Evolutionary conservation across 169 alveolate genomes (phyloP).

Genomic region (Plasmodium billcollinsi): DNA sequence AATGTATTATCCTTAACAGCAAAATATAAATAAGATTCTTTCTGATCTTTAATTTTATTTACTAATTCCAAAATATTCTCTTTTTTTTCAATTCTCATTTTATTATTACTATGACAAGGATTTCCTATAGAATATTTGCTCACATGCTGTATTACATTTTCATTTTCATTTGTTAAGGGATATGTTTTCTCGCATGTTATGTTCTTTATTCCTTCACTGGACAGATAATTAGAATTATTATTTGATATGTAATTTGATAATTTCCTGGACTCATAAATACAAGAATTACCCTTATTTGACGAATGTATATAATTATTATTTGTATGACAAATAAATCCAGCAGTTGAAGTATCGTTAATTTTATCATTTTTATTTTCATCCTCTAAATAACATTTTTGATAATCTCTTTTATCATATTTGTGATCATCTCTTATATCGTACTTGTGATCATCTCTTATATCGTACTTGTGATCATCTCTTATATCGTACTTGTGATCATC

Average conservation of each 20-base stretch:
- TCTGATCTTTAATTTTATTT: slow-evolving; percentile 47
- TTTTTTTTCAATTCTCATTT: background rate
- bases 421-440: too few species aligned
- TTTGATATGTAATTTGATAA: background rate
- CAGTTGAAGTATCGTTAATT: background rate
- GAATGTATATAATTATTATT: background rate
- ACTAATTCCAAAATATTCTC: slow-evolving; percentile 10
- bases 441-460: too few species aligned
- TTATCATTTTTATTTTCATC: background rate
- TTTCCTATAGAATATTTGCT: background rate
- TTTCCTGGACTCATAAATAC: too few species aligned
- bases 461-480: too few species aligned
- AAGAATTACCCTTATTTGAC: background rate
- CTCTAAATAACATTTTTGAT: background rate
- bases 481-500: too few species aligned
- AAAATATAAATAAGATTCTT: slow-evolving; percentile 63
- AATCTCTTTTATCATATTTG: too few species aligned
- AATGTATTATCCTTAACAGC: slow-evolving; percentile 44
- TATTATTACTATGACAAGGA: too few species aligned
- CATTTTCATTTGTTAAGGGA: background rate
- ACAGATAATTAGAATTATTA: background rate
- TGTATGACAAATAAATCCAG: background rate
- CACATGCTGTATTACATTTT: background rate
- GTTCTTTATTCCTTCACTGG: background rate
- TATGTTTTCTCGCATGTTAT: background rate